Evolutionary conservation across 441 rosid genomes (phyloP).

Genomic region (Gossypium schwendimanii): DNA sequence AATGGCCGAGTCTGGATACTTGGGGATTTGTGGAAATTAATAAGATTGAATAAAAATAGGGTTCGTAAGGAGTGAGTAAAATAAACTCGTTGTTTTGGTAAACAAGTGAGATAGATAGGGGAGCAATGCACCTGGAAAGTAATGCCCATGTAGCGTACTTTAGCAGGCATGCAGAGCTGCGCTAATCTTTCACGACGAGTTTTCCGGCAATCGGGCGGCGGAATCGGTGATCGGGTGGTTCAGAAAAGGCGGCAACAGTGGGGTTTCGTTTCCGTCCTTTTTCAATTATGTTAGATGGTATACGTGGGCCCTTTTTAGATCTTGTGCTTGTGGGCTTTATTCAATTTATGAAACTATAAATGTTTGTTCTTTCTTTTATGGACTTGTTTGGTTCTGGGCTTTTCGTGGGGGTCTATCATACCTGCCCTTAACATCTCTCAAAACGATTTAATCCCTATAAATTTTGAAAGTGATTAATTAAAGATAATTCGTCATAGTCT

Average conservation of each 20-base stretch:
- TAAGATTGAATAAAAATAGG: conserved; percentile 8
- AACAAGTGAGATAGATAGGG: conserved; percentile 1
- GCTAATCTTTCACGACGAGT: background rate
- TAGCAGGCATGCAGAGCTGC: conserved; percentile 33
- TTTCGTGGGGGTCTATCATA: no score
- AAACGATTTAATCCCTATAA: no score
- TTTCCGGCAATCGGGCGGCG: background rate
- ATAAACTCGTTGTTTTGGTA: background rate
- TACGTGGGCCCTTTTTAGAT: no score
- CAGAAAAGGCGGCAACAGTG: background rate
- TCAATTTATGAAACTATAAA: no score
- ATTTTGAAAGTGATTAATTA: no score
- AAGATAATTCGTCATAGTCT: no score
- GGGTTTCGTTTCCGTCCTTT: background rate
- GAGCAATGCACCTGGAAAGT: conserved; percentile 25
- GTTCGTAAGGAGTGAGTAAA: background rate
- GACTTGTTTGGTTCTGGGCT: no score
- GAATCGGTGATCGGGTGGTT: background rate
- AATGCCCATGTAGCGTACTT: conserved; percentile 21
- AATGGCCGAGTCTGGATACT: conserved; percentile 1
- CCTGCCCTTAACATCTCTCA: no score
- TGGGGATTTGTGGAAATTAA: conserved; percentile 2
- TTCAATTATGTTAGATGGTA: no score
- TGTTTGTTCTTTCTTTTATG: no score
- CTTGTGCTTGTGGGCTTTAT: no score